Evolutionary conservation across 2,329 filamentous ascomycete species (phyloP), one percentile per base, ranked within the genome.

Genomic region (Cadophora luteo-olivacea): DNA sequence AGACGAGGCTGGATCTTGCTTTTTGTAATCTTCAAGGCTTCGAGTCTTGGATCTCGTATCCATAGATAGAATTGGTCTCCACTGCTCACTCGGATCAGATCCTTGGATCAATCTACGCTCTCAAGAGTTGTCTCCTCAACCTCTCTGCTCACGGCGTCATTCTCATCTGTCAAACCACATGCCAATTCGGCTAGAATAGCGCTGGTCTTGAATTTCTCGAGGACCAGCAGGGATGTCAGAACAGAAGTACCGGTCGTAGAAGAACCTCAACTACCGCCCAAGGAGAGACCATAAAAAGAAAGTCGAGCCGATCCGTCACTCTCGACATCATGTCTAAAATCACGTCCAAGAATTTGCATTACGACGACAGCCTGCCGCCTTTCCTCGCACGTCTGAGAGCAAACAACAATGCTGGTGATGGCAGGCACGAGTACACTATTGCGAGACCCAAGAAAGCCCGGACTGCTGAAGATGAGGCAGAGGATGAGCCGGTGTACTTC

Each of bases 401-500:
- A 72, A 80, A 88, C 78, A 74, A 83, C 81, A 75, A 83, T 80
- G 79, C 65, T 82, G 81, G 77, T 79, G 81, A 76, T 83, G 77
- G 79, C 80, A 79, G 75, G 79, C 83, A 77, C 82, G 75, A 76
- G 60, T 75, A 67, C 54, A 60, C 58, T 16, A 64, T 70, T 24
- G n/a, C 81, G 5, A 72, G 78, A 33, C 83, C 61, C 79, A 75
- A 76, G 71, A 68, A 86, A 80, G 86, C 82, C 80, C 84, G 84
- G 45, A 87, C 86, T 19, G 87, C 82, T 68, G 89, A 90, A 73
- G 89, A 90, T 51, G 89, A 93, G 69, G 91, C 91, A 14, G 92
- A 95, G 73, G 92, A 95, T 78, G 90, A 85, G 61, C 92, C 92
- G 0, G 84, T 93, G 0, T 88, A 93, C 63, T 87, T 96, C 4